A percentile compares a stretch with the other conserved stretches of the same genome.
phyloP scores from a whole-genome alignment of 768 basidiomycete genomes.

The Xerocomellus amylosporus region DNA sequence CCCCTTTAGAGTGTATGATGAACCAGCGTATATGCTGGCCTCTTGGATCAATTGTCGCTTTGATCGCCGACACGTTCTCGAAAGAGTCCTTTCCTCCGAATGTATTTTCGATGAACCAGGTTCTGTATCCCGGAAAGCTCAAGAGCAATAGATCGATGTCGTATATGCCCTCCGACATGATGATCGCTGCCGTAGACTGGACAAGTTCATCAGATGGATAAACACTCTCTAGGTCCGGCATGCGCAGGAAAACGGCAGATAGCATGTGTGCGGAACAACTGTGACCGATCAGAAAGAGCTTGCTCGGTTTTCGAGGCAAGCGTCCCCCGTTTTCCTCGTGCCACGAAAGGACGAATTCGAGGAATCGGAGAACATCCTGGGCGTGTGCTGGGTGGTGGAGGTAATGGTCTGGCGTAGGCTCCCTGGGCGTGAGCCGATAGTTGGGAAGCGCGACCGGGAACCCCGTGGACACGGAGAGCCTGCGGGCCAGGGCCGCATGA shows the following conservation, averaged over 20 bases:
- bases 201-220: conserved; percentile 42
- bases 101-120: conserved; percentile 64
- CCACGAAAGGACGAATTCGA: conserved; percentile 57
- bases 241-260: conserved; percentile 60
- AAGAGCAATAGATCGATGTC: conserved; percentile 63
- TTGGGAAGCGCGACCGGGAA: conserved; percentile 71
- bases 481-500: conserved; percentile 51
- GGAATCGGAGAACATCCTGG: conserved; percentile 58
- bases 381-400: conserved; percentile 72
- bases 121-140: conserved; percentile 63
- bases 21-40: conserved; percentile 55
- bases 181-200: conserved; percentile 50
- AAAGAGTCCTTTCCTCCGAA: conserved; percentile 58
- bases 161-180: conserved; percentile 76
- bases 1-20: conserved; percentile 70
- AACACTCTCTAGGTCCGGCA: conserved; percentile 34
- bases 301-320: conserved; percentile 37
- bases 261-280: conserved; percentile 85
- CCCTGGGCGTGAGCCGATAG: conserved; percentile 63
- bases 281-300: conserved; percentile 67
- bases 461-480: conserved; percentile 47
- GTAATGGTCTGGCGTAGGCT: conserved; percentile 33
- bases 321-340: conserved; percentile 10
- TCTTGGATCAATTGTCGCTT: conserved; percentile 37
- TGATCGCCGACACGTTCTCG: conserved; percentile 43